These are phyloP conservation scores for Abrus pulchellus DNA, from an alignment of 306 rosid genomes.

Conservation along the genomic window DNA sequence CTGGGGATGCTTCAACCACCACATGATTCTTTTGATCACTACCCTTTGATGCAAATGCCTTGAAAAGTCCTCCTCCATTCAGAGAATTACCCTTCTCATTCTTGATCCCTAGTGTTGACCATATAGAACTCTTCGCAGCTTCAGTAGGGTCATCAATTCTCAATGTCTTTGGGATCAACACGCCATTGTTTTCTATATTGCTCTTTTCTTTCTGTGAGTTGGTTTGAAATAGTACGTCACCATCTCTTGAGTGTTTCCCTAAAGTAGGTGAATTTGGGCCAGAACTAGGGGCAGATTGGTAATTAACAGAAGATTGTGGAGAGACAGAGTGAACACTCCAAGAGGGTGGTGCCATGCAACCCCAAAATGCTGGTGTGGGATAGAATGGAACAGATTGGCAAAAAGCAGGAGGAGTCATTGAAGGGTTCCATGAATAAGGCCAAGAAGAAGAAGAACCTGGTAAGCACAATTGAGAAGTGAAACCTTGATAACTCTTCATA, in stretches of 20 bases:
- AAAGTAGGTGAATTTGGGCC: slow-evolving; percentile 53
- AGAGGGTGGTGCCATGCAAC: slow-evolving; percentile 58
- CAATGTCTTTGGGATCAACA: slow-evolving; percentile 73
- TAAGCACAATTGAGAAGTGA: slow-evolving; percentile 64
- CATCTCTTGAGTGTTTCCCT: slow-evolving; percentile 84
- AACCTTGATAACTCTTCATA: slow-evolving; percentile 42
- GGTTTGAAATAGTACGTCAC: slow-evolving; percentile 44
- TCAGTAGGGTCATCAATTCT: slow-evolving; percentile 76
- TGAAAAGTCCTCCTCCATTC: slow-evolving; percentile 62
- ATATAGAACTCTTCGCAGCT: slow-evolving; percentile 71
- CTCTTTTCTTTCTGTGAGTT: slow-evolving; percentile 52
- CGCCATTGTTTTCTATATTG: slow-evolving; percentile 45
- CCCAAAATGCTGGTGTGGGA: slow-evolving; percentile 70
- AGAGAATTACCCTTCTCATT: slow-evolving; percentile 60
- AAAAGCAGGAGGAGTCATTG: slow-evolving; percentile 57
- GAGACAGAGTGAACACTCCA: slow-evolving; percentile 63
- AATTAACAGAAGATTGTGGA: slow-evolving; percentile 50
- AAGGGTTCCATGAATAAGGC: slow-evolving; percentile 64
- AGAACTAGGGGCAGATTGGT: slow-evolving; percentile 47
- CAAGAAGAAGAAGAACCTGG: slow-evolving; percentile 59
- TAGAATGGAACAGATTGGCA: slow-evolving; percentile 61
- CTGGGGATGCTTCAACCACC: slow-evolving; percentile 55
- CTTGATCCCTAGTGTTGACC: slow-evolving; percentile 76
- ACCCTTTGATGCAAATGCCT: slow-evolving; percentile 64
- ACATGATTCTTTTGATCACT: slow-evolving; percentile 46